Evolutionary conservation across 2,329 filamentous ascomycete genomes (phyloP).

Genomic region (Sporothrix brasiliensis): DNA sequence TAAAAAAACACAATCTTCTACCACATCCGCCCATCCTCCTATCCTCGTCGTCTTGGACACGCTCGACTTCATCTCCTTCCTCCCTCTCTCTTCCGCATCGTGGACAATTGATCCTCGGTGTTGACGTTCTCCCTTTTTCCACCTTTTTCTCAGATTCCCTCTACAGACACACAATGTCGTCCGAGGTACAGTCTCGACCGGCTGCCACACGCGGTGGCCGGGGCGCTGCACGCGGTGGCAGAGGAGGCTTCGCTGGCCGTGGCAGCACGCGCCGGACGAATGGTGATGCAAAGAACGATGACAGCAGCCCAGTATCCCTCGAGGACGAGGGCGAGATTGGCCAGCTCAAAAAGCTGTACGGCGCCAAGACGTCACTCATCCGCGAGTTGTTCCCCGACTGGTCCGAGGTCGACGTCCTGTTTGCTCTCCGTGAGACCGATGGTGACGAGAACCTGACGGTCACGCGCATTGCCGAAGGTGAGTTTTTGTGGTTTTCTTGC

Average conservation of each 20-base stretch:
- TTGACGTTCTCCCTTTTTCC: background rate
- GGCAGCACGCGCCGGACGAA: constrained; percentile 75
- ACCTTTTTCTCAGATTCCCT: constrained; percentile 42
- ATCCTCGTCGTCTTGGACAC: constrained; percentile 5
- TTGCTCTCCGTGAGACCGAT: constrained; percentile 85
- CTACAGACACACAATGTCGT: constrained; percentile 73
- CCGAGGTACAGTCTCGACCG: constrained; percentile 87
- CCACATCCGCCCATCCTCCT: background rate
- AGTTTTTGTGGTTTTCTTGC: constrained; percentile 29
- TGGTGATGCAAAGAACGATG: constrained; percentile 65
- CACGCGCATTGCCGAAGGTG: constrained; percentile 79
- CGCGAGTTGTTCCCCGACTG: constrained; percentile 94
- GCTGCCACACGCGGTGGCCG: constrained; percentile 78
- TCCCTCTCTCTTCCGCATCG: constrained; percentile 17
- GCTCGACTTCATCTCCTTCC: constrained; percentile 14
- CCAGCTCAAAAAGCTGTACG: constrained; percentile 88
- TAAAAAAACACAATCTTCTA: background rate
- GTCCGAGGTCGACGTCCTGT: constrained; percentile 93
- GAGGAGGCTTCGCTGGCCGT: constrained; percentile 71
- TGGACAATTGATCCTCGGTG: constrained; percentile 8
- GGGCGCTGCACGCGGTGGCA: constrained; percentile 84
- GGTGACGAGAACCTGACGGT: constrained; percentile 76
- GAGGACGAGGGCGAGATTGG: constrained; percentile 87
- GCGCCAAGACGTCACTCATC: constrained; percentile 75
- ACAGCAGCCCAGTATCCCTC: constrained; percentile 59